phyloP scores from a whole-genome alignment of 2,329 filamentous ascomycete genomes.

The Claviceps sorghi region DNA sequence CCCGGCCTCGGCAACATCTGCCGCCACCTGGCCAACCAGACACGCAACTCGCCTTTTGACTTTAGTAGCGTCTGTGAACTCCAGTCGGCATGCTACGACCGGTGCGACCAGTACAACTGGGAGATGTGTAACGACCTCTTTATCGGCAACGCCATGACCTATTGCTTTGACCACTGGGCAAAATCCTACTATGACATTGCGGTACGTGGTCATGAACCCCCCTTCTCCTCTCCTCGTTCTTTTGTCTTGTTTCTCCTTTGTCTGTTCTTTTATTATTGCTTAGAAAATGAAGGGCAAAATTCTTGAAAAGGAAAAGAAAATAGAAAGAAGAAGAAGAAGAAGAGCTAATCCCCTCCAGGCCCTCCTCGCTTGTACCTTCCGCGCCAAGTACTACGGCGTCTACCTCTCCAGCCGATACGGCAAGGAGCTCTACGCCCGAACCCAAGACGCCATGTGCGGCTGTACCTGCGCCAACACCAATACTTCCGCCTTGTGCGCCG shows the following conservation, averaged over 20 bases:
- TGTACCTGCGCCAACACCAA: background rate
- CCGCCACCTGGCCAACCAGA: background rate
- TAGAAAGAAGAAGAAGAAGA: no score
- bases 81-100: background rate
- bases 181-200: background rate
- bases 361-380: background rate
- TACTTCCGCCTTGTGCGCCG: background rate
- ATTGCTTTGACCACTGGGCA: background rate
- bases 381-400: background rate
- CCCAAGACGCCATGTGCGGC: constrained; percentile 1
- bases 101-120: background rate
- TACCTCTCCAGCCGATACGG: background rate
- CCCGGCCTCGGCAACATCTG: background rate
- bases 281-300: no score
- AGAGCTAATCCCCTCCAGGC: background rate
- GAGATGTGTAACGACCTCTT: background rate
- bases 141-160: background rate
- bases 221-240: no score
- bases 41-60: background rate
- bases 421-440: background rate
- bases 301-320: no score
- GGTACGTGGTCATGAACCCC: background rate
- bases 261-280: no score
- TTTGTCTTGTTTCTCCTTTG: background rate
- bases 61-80: background rate